Percentiles rank a stretch among this genome's conserved stretches.
phyloP scores from a whole-genome alignment of 2,329 filamentous ascomycete species.

The Leptographium radiaticola region DNA sequence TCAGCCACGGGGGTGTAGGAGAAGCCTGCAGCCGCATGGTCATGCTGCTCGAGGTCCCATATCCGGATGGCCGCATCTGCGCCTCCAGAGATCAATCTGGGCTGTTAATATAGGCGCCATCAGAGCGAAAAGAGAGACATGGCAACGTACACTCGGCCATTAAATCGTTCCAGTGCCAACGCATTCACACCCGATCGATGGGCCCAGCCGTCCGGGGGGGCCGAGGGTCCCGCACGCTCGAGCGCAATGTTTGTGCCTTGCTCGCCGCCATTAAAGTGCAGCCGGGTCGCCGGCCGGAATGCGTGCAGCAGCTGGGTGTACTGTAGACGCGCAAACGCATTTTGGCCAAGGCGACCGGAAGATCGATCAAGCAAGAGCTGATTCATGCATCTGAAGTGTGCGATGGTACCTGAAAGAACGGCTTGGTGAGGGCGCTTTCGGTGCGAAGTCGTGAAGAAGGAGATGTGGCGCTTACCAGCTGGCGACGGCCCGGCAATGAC shows the following conservation, averaged over 20 bases:
- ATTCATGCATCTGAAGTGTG: conserved; percentile 42
- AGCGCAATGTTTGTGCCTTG: conserved; percentile 18
- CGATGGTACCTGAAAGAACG: background rate
- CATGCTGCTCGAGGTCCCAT: conserved; percentile 66
- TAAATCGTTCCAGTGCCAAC: conserved; percentile 68
- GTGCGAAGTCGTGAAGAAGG: background rate
- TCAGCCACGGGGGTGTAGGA: conserved; percentile 41
- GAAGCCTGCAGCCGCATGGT: conserved; percentile 28
- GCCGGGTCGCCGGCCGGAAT: conserved; percentile 52
- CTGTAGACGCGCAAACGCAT: conserved; percentile 51
- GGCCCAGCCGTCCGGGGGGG: conserved; percentile 34
- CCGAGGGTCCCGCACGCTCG: background rate
- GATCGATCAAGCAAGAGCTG: conserved; percentile 63
- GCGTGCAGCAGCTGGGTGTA: conserved; percentile 53
- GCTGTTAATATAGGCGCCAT: background rate
- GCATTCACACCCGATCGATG: conserved; percentile 71
- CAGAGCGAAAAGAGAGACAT: background rate
- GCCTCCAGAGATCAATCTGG: conserved; percentile 68
- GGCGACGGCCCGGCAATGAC: background rate
- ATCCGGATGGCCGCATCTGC: conserved; percentile 73
- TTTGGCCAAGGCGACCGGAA: conserved; percentile 51
- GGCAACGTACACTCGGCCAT: conserved; percentile 51
- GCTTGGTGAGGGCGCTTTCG: background rate
- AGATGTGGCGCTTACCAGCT: background rate
- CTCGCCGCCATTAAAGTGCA: conserved; percentile 57